Percentiles rank a stretch among this genome's conserved stretches.
Conservation (phyloP, 2,329 filamentous ascomycete genomes). For the Beauveria rudraprayagi region DNA sequence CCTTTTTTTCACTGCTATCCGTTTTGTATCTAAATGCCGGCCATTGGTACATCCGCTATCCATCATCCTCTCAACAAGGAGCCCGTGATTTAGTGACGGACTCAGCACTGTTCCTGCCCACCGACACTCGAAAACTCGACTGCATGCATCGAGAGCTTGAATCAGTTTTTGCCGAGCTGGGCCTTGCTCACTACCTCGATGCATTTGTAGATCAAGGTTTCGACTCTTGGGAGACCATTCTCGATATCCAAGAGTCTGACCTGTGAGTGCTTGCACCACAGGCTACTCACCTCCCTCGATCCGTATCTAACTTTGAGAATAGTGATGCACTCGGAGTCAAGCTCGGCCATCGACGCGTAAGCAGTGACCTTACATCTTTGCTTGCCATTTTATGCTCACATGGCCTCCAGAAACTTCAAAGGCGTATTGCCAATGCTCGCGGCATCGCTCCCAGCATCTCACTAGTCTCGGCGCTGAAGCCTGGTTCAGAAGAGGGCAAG, state of each 20-base stretch:
- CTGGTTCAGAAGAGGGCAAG: slow-evolving; percentile 44
- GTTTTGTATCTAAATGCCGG: slow-evolving; percentile 10
- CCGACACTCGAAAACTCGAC: slow-evolving; percentile 15
- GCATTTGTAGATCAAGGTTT: slow-evolving; percentile 71
- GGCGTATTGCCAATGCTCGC: slow-evolving; percentile 68
- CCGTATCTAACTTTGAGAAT: slow-evolving; percentile 11
- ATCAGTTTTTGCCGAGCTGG: slow-evolving; percentile 63
- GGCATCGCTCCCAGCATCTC: slow-evolving; percentile 50
- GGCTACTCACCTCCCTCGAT: neutral
- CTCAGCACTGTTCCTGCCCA: neutral
- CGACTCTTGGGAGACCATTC: slow-evolving; percentile 74
- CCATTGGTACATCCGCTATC: neutral
- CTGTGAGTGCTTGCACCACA: slow-evolving; percentile 45
- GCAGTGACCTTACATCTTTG: slow-evolving; percentile 19
- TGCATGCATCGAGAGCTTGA: slow-evolving; percentile 51
- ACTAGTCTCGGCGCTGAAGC: slow-evolving; percentile 39
- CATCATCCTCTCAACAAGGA: neutral
- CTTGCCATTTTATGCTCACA: slow-evolving; percentile 14
- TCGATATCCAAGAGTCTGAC: slow-evolving; percentile 79
- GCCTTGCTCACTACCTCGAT: slow-evolving; percentile 68
- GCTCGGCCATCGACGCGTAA: slow-evolving; percentile 70
- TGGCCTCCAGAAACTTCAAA: slow-evolving; percentile 65
- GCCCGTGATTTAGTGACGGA: neutral
- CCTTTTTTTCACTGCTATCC: neutral
- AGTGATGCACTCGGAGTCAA: slow-evolving; percentile 70